Conservation (phyloP, 805 yeast species). For the Lachancea dasiensis region DNA sequence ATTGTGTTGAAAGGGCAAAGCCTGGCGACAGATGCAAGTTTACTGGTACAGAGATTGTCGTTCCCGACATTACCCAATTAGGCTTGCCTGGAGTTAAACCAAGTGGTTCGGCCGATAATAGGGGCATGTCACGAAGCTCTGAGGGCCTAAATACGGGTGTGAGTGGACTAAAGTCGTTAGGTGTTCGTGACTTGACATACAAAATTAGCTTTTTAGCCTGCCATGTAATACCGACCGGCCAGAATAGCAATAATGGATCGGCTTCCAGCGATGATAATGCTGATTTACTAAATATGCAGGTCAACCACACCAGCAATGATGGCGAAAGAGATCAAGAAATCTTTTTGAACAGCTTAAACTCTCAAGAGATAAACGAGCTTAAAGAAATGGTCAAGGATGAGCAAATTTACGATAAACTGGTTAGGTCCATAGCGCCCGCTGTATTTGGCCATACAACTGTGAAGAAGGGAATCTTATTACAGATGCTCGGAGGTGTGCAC, state of each 20-base stretch:
- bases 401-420: constrained; percentile 76
- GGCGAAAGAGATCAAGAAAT: constrained; percentile 73
- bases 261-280: constrained; percentile 15
- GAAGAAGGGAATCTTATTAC: constrained; percentile 85
- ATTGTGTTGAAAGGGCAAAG: constrained; percentile 89
- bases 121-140: constrained; percentile 35
- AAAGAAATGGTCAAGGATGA: constrained; percentile 88
- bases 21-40: constrained; percentile 95
- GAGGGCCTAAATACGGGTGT: constrained; percentile 81
- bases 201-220: constrained; percentile 87
- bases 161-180: constrained; percentile 82
- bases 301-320: constrained; percentile 28
- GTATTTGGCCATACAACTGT: constrained; percentile 94
- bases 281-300: constrained; percentile 20
- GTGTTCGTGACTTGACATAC: constrained; percentile 91
- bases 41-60: constrained; percentile 90
- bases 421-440: constrained; percentile 88
- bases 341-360: constrained; percentile 69
- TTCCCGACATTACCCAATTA: constrained; percentile 89
- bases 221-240: constrained; percentile 66
- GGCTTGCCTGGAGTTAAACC: constrained; percentile 96
- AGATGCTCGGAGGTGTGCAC: constrained; percentile 92
- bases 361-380: constrained; percentile 76
- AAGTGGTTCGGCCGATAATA: constrained; percentile 63
- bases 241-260: constrained; percentile 21